Base-by-base conservation (phyloP, 108 stramenopile genomes). In the Cyclotella sp. region DNA sequence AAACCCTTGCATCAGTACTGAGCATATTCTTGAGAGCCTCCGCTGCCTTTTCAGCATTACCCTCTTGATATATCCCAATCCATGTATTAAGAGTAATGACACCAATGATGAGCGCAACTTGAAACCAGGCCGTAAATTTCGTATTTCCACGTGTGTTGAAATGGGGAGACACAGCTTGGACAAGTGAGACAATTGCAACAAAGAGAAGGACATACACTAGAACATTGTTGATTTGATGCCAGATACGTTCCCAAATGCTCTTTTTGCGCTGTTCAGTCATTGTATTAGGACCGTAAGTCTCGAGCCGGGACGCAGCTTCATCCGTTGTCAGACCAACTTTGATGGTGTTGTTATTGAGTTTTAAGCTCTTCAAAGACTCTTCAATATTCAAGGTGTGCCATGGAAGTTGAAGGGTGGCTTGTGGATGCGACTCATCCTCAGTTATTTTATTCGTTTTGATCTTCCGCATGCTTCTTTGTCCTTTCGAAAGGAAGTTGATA, bases 11-110 rank as follows among this genome's bases (percentile, higher is more conserved):
- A 47, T 91, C 88, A 43, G 81, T 75, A 46, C 91, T 90, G 16
- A 92, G 89, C 93, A 94, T 94, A 54, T 78, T 79, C 86, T 92
- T 94, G 67, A 94, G 79, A 21, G 91, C 91, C 29, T 90, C 90
- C 16, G 89, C 88, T 26, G 91, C 90, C 73, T 89, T 82, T 68
- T 92, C 91, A 52, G 93, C 90, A 24, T 87, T 86, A 68, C 89
- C 90, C 66, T 94, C 93, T 72, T 94, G 93, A 52, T 89, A 76
- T 65, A 94, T 91, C 58, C 93, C 93, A 62, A 94, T 91, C 62
- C 75, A 77, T 11, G 93, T 88, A 72, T 94, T 94, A 62, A 92
- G 70, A 94, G 76, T 75, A 47, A 93, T 90, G 34, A 93, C 92
- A 42, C 57, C 65, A 43, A 88, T 22, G 62, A 93, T 93, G 19